Base-by-base conservation (phyloP, 495 filamentous ascomycete species). In the Penicillium egyptiacum region DNA sequence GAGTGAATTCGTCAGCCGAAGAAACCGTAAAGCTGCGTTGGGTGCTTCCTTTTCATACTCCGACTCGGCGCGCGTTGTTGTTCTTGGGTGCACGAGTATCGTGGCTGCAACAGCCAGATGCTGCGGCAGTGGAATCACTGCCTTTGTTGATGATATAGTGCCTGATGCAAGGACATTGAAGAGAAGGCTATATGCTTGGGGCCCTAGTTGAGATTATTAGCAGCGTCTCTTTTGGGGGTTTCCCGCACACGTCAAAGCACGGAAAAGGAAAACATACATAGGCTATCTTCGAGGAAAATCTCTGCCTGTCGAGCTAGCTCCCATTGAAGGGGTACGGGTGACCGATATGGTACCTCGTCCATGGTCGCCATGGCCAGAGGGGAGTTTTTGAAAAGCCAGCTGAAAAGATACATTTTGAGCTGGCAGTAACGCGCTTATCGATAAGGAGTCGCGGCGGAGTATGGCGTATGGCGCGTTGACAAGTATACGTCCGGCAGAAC, bases 241-340 rank as follows among this genome's bases (percentile, higher is more conserved):
- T 7, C 5, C 16, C 8, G 8, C 14, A 20, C 45, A 9, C 23
- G 25, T 45, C n/a, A n/a, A 44, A 16, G 11, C 26, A 52, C 19
- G 30, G 30, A 35, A 26, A 16, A 35, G 19, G 11, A 12, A 22
- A 28, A 68, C 78, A 31, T 70, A 90, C 88, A 88, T 19, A 91
- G 81, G 37, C 83, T 78, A 66, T 93, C 90, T 65, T 92, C 89
- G 4, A 93, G 75, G 68, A 88, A 90, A 28, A 91, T 86, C 47
- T 81, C 81, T 45, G 81, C 83, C 61, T 90, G 84, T 42, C 85
- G 75, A 26, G 77, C 79, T 7, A 92, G 68, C 57, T 87, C 83
- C 47, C 79, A 83, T 0, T 87, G 83, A 1, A 91, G 68, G 28
- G 69, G 68, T 44, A 72, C 77, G 3, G 80, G 77, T 14, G 77